These are phyloP conservation scores for Dipodascopsis uninucleata DNA, from an alignment of 805 yeast species.

Conservation along the genomic window DNA sequence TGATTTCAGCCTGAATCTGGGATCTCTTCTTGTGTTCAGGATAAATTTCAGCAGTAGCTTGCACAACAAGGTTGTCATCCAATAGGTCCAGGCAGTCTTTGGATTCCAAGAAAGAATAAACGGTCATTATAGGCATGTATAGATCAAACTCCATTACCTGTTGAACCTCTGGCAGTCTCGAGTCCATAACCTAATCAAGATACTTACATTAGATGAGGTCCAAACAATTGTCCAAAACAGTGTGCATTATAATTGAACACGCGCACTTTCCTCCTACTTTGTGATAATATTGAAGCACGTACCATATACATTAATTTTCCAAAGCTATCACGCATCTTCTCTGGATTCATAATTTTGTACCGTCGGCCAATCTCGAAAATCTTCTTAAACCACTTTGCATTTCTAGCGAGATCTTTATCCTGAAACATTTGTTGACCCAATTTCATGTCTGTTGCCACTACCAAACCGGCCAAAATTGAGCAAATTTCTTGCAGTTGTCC, in stretches of 20 bases:
- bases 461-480: constrained; percentile 72
- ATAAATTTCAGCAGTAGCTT: constrained; percentile 65
- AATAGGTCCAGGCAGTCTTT: constrained; percentile 44
- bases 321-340: constrained; percentile 70
- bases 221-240: no score
- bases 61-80: constrained; percentile 54
- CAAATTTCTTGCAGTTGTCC: constrained; percentile 72
- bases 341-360: constrained; percentile 81
- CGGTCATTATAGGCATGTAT: constrained; percentile 67
- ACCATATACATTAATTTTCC: constrained; percentile 78
- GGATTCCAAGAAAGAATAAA: constrained; percentile 46
- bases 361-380: constrained; percentile 77
- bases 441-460: constrained; percentile 72
- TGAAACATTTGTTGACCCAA: constrained; percentile 61
- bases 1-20: constrained; percentile 56
- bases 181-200: constrained; percentile 55
- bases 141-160: constrained; percentile 72
- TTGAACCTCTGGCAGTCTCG: constrained; percentile 65
- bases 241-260: no score
- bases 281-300: no score
- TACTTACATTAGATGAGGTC: no score
- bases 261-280: not conserved
- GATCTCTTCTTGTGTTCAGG: constrained; percentile 55
- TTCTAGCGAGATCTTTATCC: constrained; percentile 62
- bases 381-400: constrained; percentile 67